Percentiles rank a stretch among this genome's conserved stretches.
Evolutionary conservation across 805 yeast species (phyloP).

Genomic region (Saccharomycopsis selenospora): DNA sequence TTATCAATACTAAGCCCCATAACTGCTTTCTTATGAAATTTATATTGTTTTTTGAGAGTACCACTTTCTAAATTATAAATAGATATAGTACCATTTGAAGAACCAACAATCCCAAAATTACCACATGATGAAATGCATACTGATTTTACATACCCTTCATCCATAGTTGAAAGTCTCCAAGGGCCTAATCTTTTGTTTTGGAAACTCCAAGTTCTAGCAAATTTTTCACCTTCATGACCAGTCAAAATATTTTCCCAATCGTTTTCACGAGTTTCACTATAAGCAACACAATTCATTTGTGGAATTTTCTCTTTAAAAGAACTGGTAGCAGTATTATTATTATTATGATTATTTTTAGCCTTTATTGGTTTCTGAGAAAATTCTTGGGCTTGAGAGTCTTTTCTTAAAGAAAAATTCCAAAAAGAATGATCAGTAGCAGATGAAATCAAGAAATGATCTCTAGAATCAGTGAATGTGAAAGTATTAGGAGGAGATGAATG

Average conservation of each 20-base stretch:
- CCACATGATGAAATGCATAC: slow-evolving; percentile 89
- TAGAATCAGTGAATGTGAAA: slow-evolving; percentile 68
- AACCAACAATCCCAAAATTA: slow-evolving; percentile 88
- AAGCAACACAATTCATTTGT: slow-evolving; percentile 62
- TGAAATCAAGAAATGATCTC: slow-evolving; percentile 77
- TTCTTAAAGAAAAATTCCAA: slow-evolving; percentile 89
- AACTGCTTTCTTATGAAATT: slow-evolving; percentile 67
- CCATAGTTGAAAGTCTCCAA: slow-evolving; percentile 63
- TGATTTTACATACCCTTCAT: slow-evolving; percentile 64
- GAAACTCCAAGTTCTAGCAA: slow-evolving; percentile 90
- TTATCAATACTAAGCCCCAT: slow-evolving; percentile 88
- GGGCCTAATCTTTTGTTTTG: slow-evolving; percentile 74
- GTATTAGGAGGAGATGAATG: slow-evolving; percentile 84
- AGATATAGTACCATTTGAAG: slow-evolving; percentile 76
- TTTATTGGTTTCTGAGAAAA: slow-evolving; percentile 65
- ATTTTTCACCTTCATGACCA: slow-evolving; percentile 73
- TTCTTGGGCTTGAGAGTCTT: slow-evolving; percentile 94
- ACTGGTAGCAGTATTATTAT: slow-evolving; percentile 43
- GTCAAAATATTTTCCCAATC: slow-evolving; percentile 94
- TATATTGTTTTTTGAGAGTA: slow-evolving; percentile 59
- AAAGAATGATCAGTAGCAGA: slow-evolving; percentile 81
- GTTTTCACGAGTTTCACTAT: slow-evolving; percentile 67
- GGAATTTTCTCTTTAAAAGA: slow-evolving; percentile 65
- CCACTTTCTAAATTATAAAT: slow-evolving; percentile 92
- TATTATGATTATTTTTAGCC: slow-evolving; percentile 37